Evolutionary conservation across 225 moss, liverwort and hornwort genomes (phyloP).

Genomic region (Climacium dendroides): DNA sequence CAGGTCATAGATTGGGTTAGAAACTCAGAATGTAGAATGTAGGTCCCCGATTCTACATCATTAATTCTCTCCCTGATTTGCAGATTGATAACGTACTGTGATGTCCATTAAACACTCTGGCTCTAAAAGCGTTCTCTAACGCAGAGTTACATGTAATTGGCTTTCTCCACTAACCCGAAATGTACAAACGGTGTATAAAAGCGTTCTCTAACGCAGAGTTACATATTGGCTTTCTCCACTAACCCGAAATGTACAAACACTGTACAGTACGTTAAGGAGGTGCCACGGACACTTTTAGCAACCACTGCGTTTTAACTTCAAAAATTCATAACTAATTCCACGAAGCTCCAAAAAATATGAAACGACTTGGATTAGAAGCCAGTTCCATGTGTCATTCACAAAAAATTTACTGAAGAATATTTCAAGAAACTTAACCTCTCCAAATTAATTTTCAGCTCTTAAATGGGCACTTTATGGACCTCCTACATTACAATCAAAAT

Average conservation of each 20-base stretch:
- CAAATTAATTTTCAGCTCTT: neutral
- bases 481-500: neutral
- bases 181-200: neutral
- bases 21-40: neutral
- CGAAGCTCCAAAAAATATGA: neutral
- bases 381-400: neutral
- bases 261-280: neutral
- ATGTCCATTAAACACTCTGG: neutral
- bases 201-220: neutral
- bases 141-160: neutral
- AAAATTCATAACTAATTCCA: neutral
- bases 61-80: neutral
- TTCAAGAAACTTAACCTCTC: neutral
- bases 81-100: neutral
- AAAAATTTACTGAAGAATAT: neutral
- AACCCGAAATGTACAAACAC: neutral
- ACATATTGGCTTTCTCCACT: neutral
- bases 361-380: fast-evolving
- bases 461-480: neutral
- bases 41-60: neutral
- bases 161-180: neutral
- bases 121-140: neutral
- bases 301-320: fast-evolving
- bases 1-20: neutral
- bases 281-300: neutral